Base-by-base conservation (phyloP, 1,284 basidiomycete genomes). In the Apiotrichum veenhuisii region DNA sequence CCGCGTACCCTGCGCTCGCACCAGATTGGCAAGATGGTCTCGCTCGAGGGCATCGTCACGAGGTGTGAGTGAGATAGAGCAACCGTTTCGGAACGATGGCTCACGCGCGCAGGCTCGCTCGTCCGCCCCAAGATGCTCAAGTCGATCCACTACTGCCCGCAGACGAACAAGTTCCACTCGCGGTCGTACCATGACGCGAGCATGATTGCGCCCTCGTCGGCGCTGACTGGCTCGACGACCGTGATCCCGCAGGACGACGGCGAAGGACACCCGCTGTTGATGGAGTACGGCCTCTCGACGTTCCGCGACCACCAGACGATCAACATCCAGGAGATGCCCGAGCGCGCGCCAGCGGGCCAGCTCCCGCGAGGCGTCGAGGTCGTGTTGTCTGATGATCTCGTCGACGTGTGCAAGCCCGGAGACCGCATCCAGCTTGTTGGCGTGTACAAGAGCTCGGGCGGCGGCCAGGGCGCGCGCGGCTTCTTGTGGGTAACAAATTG, bases 311-410 rank as follows among this genome's bases (percentile, higher is more conserved):
- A 98, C 78, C 96, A 99, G 78, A 86, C 91, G 64, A 91, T 98
- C 71, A 92, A 87, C 71, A 97, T 99, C 62, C 96, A 99, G 77
- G 96, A 99, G 74, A 98, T 98, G 95, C 96, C 96, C 1, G 96
- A 99, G 78, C 85, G 95, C 17, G 94, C 96, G 10, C 96, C 96
- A 20, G 88, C 96, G 22, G 96, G 96, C 27, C 95, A 98, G 77
- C 81, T 99, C 44, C 96, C 96, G 42, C 83, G 96, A 41, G 93
- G 91, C 69, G 90, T 94, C 43, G 96, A 98, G 72, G 88, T 98
- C 50, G 91, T 98, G 42, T 80, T 98, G 67, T 92, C 97, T 64
- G 95, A 98, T 68, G 96, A 99, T 75, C 80, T 98, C 54, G 96
- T 98, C 38, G 96, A 98, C 77, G 87, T 84, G 69, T 97, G 93